Evolutionary conservation across 805 yeast genomes (phyloP), one percentile per base, ranked within the genome.

Genomic region (Saccharomycopsis amapae): DNA sequence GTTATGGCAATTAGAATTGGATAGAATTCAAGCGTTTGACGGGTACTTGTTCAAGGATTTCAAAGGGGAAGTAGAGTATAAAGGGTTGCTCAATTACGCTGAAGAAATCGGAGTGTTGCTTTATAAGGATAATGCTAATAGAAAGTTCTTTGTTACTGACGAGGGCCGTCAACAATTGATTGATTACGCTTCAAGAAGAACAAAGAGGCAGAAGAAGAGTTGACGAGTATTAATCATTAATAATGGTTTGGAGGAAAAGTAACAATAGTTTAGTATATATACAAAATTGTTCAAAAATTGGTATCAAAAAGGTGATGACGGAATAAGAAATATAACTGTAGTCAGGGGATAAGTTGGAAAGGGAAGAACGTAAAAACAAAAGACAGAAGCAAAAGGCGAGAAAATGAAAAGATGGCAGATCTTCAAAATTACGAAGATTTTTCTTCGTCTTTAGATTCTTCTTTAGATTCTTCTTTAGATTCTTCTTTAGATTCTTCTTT

Each of bases 1-100:
- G 59, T 70, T 93, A 44, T 93, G 99, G 99, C 97, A 93, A 66
- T 69, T 93, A 50, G 99, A 93, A 61, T 65, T 89, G 66, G 97
- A 93, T 62, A 76, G 99, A 64, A 85, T 93, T 53, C 80, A 84
- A 55, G 76, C 93, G 1, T 84, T 78, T 42, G 86, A 81, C 24
- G 99, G 99, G 0, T 88, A 81, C 49, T 63, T 93, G 38, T 93
- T 85, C 65, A 81, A 86, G 47, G 96, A 90, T 56, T 93, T 93
- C 61, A 70, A 81, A 20, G 81, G 72, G 49, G 82, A 75, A 44
- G 75, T 77, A 50, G 97, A 93, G 61, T 93, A 76, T 61, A 84
- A 81, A 28, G 67, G 75, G 19, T 69, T 87, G 31, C 73, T 76
- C 36, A 75, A 75, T 42, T 93, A 89, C 58, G 96, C 97, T 4